A percentile compares a stretch with the other conserved stretches of the same genome.
Evolutionary conservation across 2,329 filamentous ascomycete species (phyloP).

Genomic region (Fusarium sp.): DNA sequence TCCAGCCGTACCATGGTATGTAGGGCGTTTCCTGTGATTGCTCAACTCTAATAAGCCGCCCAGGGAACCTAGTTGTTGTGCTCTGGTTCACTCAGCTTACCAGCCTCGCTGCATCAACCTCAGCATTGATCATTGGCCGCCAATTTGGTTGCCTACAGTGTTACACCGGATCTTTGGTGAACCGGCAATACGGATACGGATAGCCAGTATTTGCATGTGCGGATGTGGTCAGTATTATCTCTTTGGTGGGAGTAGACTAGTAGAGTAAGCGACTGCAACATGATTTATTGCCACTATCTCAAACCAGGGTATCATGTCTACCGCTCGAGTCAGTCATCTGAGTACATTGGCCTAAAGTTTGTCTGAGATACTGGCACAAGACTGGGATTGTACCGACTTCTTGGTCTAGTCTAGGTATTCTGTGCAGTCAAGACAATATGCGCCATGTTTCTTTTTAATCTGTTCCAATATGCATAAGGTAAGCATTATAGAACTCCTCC

Average conservation of each 20-base stretch:
- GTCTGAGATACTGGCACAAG: background rate
- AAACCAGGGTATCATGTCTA: slow-evolving; percentile 19
- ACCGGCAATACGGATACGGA: slow-evolving; percentile 25
- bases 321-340: slow-evolving; percentile 32
- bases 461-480: background rate
- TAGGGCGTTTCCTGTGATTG: background rate
- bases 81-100: slow-evolving; percentile 7
- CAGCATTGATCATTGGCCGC: slow-evolving; percentile 22
- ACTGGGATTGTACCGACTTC: background rate
- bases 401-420: background rate
- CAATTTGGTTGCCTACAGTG: background rate
- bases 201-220: slow-evolving; percentile 13
- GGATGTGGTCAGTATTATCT: slow-evolving; percentile 6
- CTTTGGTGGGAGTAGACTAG: slow-evolving; percentile 15
- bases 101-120: slow-evolving; percentile 28
- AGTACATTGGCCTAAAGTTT: slow-evolving; percentile 1
- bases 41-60: slow-evolving; percentile 13
- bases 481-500: background rate
- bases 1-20: slow-evolving; percentile 28
- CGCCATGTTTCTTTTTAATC: background rate
- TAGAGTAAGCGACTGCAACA: slow-evolving; percentile 29
- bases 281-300: slow-evolving; percentile 33
- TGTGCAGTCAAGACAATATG: background rate
- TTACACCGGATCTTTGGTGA: slow-evolving; percentile 14
- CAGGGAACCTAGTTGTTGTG: slow-evolving; percentile 4